A percentile compares a stretch with the other conserved stretches of the same genome.
These are phyloP conservation scores for Phytophthora quininea DNA, from an alignment of 352 stramenopile species.

Conservation along the genomic window DNA sequence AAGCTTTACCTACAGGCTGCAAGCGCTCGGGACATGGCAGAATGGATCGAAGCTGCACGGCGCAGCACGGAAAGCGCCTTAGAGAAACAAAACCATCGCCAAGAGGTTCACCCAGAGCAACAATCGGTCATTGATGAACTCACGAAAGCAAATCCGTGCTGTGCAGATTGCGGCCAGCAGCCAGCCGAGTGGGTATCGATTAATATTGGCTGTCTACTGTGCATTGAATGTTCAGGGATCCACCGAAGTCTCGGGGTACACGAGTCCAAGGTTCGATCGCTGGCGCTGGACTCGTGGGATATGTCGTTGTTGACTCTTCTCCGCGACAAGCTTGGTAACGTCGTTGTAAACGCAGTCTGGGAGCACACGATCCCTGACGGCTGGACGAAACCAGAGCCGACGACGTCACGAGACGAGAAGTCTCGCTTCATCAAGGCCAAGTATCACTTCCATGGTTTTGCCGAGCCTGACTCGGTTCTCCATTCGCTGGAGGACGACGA, in stretches of 20 bases:
- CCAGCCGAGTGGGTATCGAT: constrained; percentile 96
- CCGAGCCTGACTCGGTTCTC: constrained; percentile 33
- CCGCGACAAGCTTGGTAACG: constrained; percentile 74
- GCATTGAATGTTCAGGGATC: constrained; percentile 97
- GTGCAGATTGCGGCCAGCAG: constrained; percentile 74
- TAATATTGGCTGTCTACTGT: constrained; percentile 96
- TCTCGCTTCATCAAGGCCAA: constrained; percentile 86
- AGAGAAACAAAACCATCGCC: constrained; percentile 83
- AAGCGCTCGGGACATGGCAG: constrained; percentile 73
- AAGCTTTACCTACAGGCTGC: constrained; percentile 80
- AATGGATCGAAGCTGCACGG: constrained; percentile 85
- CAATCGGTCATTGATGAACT: constrained; percentile 73
- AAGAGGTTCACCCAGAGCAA: constrained; percentile 83
- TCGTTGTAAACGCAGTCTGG: constrained; percentile 71
- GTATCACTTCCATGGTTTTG: constrained; percentile 82
- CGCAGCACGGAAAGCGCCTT: constrained; percentile 84
- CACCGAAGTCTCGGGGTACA: constrained; percentile 96
- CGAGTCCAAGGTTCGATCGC: constrained; percentile 95
- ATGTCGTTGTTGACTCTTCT: constrained; percentile 74
- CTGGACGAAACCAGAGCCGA: constrained; percentile 57
- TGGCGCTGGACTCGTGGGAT: constrained; percentile 90
- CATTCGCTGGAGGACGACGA: constrained; percentile 32
- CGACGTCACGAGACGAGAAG: constrained; percentile 71
- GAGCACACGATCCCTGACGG: constrained; percentile 58
- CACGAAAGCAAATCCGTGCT: constrained; percentile 57